A percentile compares a stretch with the other conserved stretches of the same genome.
phyloP scores from a whole-genome alignment of 768 basidiomycete species.

The Lentinus brumalis region DNA sequence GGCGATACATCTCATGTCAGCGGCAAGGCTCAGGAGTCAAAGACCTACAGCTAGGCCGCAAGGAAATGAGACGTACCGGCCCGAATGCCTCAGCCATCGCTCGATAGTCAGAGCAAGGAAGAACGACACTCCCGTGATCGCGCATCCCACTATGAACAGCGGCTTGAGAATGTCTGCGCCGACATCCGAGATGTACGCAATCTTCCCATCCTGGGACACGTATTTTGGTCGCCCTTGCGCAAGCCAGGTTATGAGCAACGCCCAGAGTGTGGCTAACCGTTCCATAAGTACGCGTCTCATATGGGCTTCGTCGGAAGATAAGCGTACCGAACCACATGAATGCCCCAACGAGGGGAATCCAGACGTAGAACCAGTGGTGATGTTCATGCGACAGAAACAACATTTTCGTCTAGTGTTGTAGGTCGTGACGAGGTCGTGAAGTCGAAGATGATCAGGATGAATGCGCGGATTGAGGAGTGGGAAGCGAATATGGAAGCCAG shows the following conservation, averaged over 20 bases:
- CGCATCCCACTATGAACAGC: conserved; percentile 67
- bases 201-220: conserved; percentile 52
- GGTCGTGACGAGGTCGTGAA: neutral
- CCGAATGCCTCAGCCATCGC: conserved; percentile 64
- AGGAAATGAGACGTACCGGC: conserved; percentile 42
- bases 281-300: neutral
- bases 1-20: neutral
- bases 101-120: conserved; percentile 61
- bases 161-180: conserved; percentile 77
- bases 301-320: neutral
- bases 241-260: conserved; percentile 75
- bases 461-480: neutral
- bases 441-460: too few species aligned
- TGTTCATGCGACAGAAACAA: conserved; percentile 24
- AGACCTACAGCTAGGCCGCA: neutral
- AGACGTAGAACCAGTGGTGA: conserved; percentile 61
- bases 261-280: conserved; percentile 53
- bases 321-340: conserved; percentile 67
- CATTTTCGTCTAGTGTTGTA: neutral
- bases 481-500: neutral
- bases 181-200: conserved; percentile 79
- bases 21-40: neutral
- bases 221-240: conserved; percentile 64
- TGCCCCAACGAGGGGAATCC: conserved; percentile 61
- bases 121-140: conserved; percentile 64